Evolutionary conservation across 2,329 filamentous ascomycete species (phyloP), one percentile per base, ranked within the genome.

Genomic region (Aureobasidium musti): DNA sequence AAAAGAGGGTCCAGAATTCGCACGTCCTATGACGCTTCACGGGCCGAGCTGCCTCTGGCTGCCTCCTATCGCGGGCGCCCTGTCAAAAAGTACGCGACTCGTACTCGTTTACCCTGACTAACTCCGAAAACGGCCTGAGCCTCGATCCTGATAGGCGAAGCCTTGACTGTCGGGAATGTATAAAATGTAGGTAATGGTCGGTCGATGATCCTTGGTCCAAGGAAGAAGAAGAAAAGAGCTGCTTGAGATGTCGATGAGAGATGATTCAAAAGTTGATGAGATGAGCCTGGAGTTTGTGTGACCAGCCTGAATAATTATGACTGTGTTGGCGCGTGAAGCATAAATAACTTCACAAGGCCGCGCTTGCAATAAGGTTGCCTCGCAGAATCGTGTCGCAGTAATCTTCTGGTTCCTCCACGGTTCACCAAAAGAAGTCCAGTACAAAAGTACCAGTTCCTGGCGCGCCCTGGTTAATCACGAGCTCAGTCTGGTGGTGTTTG

Each of bases 1-100:
- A 59, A 59, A 54, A 54, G 45, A 64, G 60, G 60, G 60, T 63
- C 47, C 60, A 53, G 53, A 57, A 57, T 57, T 59, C 33, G 17
- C 17, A 59, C 54, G 61, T 35, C 47, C 35, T 64, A 54, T 64
- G 47, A 53, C 61, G 61, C 28, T 54, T 26, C 28, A 33, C 49
- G 49, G 26, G n/a, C 49, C 26, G 26, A 50, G 47, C 23, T 28
- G 26, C 41, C 8, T n/a, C 41, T 23, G 11, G n/a, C 35, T 17
- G 4, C 23, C 53, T 57, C 53, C 53, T 57, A 57, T 57, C 53
- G 53, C 53, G 53, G 53, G 35, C 35, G 53, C 53, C 26, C 53
- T 57, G 53, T 30, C 26, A 30, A 30, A 30, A 30, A n/a, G 26
- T n/a, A 26, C 47, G 10, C 50, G 50, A 54, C 3, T 54, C 50